Evolutionary conservation across 2,329 filamentous ascomycete species (phyloP).

Genomic region (Penicillium sumatraense): DNA sequence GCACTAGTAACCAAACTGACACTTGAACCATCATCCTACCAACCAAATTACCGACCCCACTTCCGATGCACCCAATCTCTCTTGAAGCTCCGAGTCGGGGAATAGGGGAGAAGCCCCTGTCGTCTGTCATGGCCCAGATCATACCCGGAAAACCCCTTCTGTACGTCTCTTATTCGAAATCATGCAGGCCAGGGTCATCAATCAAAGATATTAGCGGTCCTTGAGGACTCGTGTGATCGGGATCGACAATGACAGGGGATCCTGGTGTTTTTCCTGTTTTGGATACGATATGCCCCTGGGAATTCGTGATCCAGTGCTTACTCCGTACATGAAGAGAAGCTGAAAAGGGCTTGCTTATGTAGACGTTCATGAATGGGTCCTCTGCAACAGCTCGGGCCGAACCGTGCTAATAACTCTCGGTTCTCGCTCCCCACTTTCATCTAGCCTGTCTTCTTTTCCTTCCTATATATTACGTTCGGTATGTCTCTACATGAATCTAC

Average conservation of each 20-base stretch:
- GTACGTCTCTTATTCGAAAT: not conserved
- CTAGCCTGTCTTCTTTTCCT: not conserved
- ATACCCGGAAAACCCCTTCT: not conserved
- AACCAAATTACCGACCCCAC: not conserved
- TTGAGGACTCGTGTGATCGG: slow-evolving; percentile 1
- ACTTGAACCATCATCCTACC: not conserved
- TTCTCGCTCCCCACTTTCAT: not conserved
- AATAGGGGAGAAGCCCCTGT: not conserved
- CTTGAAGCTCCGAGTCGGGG: not conserved
- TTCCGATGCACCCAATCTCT: not conserved
- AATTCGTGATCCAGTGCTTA: not conserved
- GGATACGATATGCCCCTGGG: not conserved
- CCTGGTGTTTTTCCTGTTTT: not conserved
- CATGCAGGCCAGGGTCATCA: slow-evolving; percentile 1
- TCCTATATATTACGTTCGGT: not conserved
- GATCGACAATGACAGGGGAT: slow-evolving; percentile 7
- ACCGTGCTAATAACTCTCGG: not conserved
- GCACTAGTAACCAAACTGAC: not conserved
- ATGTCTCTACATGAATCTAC: no score
- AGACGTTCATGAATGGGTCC: not conserved
- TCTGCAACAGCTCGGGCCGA: not conserved
- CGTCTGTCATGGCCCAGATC: not conserved
- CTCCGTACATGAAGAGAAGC: not conserved
- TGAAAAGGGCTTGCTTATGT: not conserved
- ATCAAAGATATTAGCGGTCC: not conserved